phyloP scores from a whole-genome alignment of 2,329 filamentous ascomycete genomes.

The Epichloe festucae region DNA sequence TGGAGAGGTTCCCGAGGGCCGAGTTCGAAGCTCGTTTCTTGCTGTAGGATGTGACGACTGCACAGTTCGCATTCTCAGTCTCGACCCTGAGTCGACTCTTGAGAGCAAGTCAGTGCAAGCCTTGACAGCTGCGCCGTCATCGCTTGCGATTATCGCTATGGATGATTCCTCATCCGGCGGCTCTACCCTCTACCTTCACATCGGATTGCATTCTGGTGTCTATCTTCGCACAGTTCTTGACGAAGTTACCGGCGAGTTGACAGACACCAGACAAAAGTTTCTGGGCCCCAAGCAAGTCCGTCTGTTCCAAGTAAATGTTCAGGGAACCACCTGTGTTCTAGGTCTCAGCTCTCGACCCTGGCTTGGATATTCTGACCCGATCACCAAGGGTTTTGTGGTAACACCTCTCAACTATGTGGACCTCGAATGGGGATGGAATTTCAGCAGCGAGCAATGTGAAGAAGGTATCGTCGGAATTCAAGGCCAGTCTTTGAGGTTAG shows the following conservation, averaged over 20 bases:
- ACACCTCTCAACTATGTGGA: conserved; percentile 81
- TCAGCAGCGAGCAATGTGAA: conserved; percentile 85
- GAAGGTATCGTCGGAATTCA: conserved; percentile 93
- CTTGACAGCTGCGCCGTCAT: conserved; percentile 77
- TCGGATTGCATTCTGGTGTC: conserved; percentile 88
- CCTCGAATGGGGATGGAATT: conserved; percentile 91
- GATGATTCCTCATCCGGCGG: conserved; percentile 82
- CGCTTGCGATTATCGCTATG: conserved; percentile 89
- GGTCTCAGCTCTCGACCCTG: conserved; percentile 89
- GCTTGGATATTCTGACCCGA: conserved; percentile 84
- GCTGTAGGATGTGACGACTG: conserved; percentile 96
- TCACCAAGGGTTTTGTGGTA: conserved; percentile 78
- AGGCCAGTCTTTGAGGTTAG: conserved; percentile 73
- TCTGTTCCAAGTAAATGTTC: conserved; percentile 80
- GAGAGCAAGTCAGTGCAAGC: conserved; percentile 93
- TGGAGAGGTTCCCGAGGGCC: conserved; percentile 82
- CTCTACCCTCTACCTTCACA: conserved; percentile 84
- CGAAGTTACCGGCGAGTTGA: conserved; percentile 88
- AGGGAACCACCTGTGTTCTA: conserved; percentile 72
- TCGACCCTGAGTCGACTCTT: conserved; percentile 80
- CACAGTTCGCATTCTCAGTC: conserved; percentile 81
- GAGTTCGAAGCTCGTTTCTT: conserved; percentile 78
- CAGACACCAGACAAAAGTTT: conserved; percentile 89
- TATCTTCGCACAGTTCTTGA: conserved; percentile 92
- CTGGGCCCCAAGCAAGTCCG: conserved; percentile 82